Evolutionary conservation across 2,329 filamentous ascomycete species (phyloP), one percentile per base, ranked within the genome.

Genomic region (Diaporthe citriasiana): DNA sequence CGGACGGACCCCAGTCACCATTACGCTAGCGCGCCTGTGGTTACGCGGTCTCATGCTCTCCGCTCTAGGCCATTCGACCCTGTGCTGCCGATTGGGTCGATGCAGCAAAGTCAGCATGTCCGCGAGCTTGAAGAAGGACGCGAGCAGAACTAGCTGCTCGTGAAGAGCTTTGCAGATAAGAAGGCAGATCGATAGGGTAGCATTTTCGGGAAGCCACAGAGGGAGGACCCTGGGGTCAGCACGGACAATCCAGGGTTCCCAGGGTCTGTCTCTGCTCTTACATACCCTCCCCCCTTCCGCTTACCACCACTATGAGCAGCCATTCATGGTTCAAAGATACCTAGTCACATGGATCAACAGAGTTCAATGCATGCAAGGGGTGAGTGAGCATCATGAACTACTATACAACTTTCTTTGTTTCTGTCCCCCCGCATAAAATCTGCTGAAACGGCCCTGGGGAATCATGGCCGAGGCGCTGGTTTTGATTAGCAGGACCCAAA

Each of bases 31-130:
- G 33, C 27, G 45, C n/a, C 63, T 38, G 33, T 19, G 33, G 63
- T 68, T 68, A 53, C 63, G 47, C 47, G 63, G 63, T 66, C 63
- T 79, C 69, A 60, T 55, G 53, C 73, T 81, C 10, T 68, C 57
- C 19, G 50, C 74, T 38, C 38, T 74, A 70, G 33, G 50, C 38
- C 38, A 4, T 22, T 27, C 35, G 38, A 42, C n/a, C 38, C 38
- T 33, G 6, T 10, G 47, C 33, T 68, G 47, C 63, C 47, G 47
- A 68, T 68, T 68, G 63, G 63, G 25, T 53, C 42, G 42, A 19
- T 25, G 27, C 3, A 30, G 27, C 25, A 15, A 13, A 30, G 63
- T 40, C 22, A 51, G 63, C 63, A 53, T 40, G 15, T 12, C 47
- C 33, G 45, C 12, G 45, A 51, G 33, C 30, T 51, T 25, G 45